Conservation (phyloP, 2,329 filamentous ascomycete genomes). For the Fusarium napiforme region DNA sequence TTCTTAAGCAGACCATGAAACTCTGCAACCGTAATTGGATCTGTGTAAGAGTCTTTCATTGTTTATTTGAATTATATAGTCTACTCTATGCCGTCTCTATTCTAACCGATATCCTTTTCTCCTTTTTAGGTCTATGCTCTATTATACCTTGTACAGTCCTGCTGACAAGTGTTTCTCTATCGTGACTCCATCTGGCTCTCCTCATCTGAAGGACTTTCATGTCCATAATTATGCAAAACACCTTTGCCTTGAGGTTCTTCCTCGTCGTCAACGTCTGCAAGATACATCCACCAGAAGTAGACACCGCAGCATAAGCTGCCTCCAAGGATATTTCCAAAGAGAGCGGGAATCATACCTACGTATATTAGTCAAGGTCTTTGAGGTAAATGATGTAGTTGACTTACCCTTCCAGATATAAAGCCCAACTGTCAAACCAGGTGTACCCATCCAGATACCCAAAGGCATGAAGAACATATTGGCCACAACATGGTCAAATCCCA, state of each 20-base stretch:
- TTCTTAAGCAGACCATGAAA: no score
- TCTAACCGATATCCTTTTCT: no score
- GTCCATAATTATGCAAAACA: conserved; percentile 2
- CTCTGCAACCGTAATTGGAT: no score
- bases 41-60: no score
- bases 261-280: conserved; percentile 9
- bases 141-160: fast-evolving
- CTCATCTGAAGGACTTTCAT: conserved; percentile 24
- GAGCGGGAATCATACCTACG: conserved; percentile 58
- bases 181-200: conserved; percentile 23
- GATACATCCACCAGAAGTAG: conserved; percentile 45
- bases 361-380: not conserved
- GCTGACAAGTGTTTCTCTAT: fast-evolving
- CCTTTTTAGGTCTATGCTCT: no score
- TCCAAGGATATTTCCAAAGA: conserved; percentile 66
- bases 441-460: conserved; percentile 60
- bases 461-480: conserved; percentile 68
- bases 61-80: no score
- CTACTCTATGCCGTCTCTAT: no score
- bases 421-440: conserved; percentile 56
- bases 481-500: conserved; percentile 66
- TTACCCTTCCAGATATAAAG: conserved; percentile 67
- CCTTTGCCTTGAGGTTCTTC: not conserved
- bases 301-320: conserved; percentile 63
- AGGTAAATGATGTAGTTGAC: fast-evolving